These are phyloP conservation scores for Apiotrichum sp. DNA, from an alignment of 1,284 basidiomycete species.

Conservation along the genomic window DNA sequence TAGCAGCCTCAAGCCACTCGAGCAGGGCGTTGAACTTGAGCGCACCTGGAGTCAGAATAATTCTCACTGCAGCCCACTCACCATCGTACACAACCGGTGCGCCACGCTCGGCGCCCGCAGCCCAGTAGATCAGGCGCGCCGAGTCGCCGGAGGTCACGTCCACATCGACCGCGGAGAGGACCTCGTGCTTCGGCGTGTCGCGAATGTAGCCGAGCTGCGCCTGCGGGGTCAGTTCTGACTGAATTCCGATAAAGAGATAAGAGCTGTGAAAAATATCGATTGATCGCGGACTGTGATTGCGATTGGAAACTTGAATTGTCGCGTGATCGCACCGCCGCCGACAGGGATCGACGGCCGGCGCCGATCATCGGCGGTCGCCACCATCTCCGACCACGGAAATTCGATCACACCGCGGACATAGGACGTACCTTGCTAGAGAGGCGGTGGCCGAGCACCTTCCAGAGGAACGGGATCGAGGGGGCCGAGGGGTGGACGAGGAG, in stretches of 20 bases:
- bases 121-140: constrained; percentile 37
- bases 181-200: constrained; percentile 56
- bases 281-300: too few relatives aligned
- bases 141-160: constrained; percentile 29
- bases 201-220: constrained; percentile 63
- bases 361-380: too few relatives aligned
- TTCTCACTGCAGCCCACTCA: constrained; percentile 9
- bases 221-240: constrained; percentile 18
- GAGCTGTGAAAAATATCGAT: too few relatives aligned
- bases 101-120: constrained; percentile 16
- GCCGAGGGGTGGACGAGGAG: constrained; percentile 65
- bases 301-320: too few relatives aligned
- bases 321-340: too few relatives aligned
- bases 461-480: constrained; percentile 72
- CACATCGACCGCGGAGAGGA: constrained; percentile 24
- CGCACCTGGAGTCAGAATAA: constrained; percentile 21
- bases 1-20: constrained; percentile 32
- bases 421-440: constrained; percentile 53
- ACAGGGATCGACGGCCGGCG: too few relatives aligned
- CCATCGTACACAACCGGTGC: constrained; percentile 37
- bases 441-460: constrained; percentile 75
- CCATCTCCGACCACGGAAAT: too few relatives aligned
- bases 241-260: too few relatives aligned
- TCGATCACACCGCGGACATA: too few relatives aligned
- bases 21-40: constrained; percentile 46